Evolutionary conservation across 1,284 basidiomycete genomes (phyloP).

Genomic region (Trametes hirsuta): DNA sequence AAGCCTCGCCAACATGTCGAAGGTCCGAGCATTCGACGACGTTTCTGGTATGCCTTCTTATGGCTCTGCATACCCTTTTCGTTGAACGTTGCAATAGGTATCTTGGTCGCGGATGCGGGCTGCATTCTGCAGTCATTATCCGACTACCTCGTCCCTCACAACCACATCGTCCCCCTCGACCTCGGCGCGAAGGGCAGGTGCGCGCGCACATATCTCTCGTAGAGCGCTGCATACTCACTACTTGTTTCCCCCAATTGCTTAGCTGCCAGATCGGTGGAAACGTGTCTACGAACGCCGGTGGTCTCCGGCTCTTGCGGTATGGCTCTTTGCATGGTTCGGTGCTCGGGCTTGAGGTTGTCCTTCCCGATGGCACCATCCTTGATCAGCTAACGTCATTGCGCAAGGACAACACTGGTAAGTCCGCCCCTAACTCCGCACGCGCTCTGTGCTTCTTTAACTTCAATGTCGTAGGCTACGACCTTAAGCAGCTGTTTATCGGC

Average conservation of each 20-base stretch:
- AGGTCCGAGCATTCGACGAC: conserved; percentile 90
- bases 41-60: conserved; percentile 70
- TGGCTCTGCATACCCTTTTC: conserved; percentile 14
- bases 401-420: conserved; percentile 95
- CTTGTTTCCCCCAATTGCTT: not conserved
- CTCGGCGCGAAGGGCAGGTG: conserved; percentile 97
- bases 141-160: conserved; percentile 84
- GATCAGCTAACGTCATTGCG: conserved; percentile 84
- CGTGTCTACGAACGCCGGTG: conserved; percentile 97
- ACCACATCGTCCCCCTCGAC: conserved; percentile 98
- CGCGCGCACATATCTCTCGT: conserved; percentile 27
- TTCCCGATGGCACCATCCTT: conserved; percentile 95
- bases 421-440: not conserved
- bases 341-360: conserved; percentile 95
- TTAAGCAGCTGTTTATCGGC: conserved; percentile 99
- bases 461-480: conserved; percentile 79
- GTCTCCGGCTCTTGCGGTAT: conserved; percentile 91
- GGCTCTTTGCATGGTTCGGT: conserved; percentile 96
- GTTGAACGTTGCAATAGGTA: conserved; percentile 46
- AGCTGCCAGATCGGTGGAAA: conserved; percentile 99
- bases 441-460: not conserved
- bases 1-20: conserved; percentile 82
- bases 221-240: not conserved
- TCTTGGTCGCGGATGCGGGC: conserved; percentile 85
- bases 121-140: conserved; percentile 93